Evolutionary conservation across 208 protist species (phyloP).

Genomic region (Porcisia deanei): DNA sequence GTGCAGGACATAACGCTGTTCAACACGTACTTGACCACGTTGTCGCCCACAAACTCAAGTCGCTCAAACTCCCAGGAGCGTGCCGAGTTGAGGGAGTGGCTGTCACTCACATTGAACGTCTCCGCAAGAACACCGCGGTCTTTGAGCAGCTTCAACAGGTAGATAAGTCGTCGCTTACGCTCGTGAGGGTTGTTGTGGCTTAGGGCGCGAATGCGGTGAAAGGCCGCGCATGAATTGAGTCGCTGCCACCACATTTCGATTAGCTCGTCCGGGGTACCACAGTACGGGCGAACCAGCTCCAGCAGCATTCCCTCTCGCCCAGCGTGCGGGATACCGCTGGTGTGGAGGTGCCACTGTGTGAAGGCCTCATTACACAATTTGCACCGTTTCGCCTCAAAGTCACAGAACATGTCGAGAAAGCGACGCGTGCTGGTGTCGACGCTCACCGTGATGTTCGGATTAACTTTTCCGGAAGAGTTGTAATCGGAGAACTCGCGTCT

Average conservation of each 20-base stretch:
- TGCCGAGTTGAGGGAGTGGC: slow-evolving; percentile 30
- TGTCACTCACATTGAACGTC: slow-evolving; percentile 61
- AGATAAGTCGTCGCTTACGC: slow-evolving; percentile 75
- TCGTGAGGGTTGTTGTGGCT: slow-evolving; percentile 72
- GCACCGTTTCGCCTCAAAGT: slow-evolving; percentile 79
- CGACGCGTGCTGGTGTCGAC: slow-evolving; percentile 67
- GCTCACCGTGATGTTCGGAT: slow-evolving; percentile 35
- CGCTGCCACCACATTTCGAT: slow-evolving; percentile 70
- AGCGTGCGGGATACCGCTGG: slow-evolving; percentile 59
- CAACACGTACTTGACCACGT: slow-evolving; percentile 88
- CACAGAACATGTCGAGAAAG: slow-evolving; percentile 79
- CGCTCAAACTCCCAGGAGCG: slow-evolving; percentile 90
- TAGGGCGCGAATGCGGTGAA: slow-evolving; percentile 65
- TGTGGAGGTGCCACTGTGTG: slow-evolving; percentile 75
- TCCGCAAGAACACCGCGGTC: slow-evolving; percentile 71
- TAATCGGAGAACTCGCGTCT: slow-evolving; percentile 64
- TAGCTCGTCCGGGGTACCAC: slow-evolving; percentile 82
- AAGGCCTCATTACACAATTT: slow-evolving; percentile 89
- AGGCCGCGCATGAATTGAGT: slow-evolving; percentile 47
- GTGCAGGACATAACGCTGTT: slow-evolving; percentile 69
- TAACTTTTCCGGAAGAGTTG: background rate
- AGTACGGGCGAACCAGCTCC: slow-evolving; percentile 81
- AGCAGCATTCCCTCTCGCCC: slow-evolving; percentile 77
- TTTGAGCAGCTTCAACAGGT: slow-evolving; percentile 77
- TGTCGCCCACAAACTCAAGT: slow-evolving; percentile 86